These are phyloP conservation scores for Claviceps digitariae DNA, from an alignment of 2,329 filamentous ascomycete species.

Conservation along the genomic window DNA sequence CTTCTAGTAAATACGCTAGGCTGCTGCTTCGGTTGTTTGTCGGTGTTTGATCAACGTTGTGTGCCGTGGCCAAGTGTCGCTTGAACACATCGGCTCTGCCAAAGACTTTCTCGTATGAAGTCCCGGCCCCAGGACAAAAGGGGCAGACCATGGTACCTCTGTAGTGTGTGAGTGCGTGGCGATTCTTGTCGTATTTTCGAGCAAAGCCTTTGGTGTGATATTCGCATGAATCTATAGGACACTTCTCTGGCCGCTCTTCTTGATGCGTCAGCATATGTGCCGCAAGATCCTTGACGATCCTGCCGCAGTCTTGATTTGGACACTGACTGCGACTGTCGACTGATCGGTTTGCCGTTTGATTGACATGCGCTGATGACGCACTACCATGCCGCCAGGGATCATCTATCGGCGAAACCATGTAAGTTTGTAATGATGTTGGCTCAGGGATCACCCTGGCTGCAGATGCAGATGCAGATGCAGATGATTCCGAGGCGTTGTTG, in stretches of 20 bases:
- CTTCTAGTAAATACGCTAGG: conserved; percentile 6
- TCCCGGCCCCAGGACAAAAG: conserved; percentile 82
- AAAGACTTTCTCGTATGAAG: conserved; percentile 84
- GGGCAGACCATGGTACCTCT: conserved; percentile 97
- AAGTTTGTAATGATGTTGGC: conserved; percentile 4
- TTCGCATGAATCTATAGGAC: conserved; percentile 83
- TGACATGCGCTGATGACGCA: conserved; percentile 11
- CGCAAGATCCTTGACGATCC: conserved; percentile 51
- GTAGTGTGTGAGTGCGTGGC: conserved; percentile 92
- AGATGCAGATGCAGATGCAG: neutral
- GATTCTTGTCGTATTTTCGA: conserved; percentile 94
- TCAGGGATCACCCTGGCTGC: conserved; percentile 6
- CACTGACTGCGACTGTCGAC: conserved; percentile 33
- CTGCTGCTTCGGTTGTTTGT: conserved; percentile 53
- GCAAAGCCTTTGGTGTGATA: conserved; percentile 93
- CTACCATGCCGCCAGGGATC: conserved; percentile 12
- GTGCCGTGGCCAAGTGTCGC: conserved; percentile 81
- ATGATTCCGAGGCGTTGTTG: conserved; percentile 16
- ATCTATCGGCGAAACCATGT: conserved; percentile 6
- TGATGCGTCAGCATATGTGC: conserved; percentile 96
- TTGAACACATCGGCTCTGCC: conserved; percentile 97
- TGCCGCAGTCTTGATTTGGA: conserved; percentile 43
- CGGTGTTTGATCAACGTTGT: conserved; percentile 86
- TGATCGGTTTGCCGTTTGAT: conserved; percentile 17
- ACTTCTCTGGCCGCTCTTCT: conserved; percentile 87